These are phyloP conservation scores for Macrophomina phaseolina DNA, from an alignment of 2,329 filamentous ascomycete species.

Conservation along the genomic window DNA sequence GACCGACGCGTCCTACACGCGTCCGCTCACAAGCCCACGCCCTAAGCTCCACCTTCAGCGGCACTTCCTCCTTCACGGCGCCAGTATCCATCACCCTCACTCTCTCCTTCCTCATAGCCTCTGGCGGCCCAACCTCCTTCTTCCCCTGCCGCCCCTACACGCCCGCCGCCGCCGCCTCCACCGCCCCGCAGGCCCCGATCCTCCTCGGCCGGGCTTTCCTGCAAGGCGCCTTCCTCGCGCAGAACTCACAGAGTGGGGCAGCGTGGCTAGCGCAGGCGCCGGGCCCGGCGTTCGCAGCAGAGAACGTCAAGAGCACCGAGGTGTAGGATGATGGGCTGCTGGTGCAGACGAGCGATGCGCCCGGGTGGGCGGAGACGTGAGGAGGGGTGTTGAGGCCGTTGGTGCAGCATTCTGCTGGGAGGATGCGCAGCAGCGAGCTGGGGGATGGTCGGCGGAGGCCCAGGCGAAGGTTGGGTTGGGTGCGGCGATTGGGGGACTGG, in stretches of 20 bases:
- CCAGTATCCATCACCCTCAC: slow-evolving; percentile 52
- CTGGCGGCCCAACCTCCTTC: slow-evolving; percentile 42
- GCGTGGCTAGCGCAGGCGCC: slow-evolving; percentile 14
- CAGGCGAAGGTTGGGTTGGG: neutral
- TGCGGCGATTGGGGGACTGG: neutral
- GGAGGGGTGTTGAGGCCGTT: neutral
- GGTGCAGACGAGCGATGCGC: neutral
- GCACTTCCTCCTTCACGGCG: slow-evolving; percentile 33
- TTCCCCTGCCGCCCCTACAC: slow-evolving; percentile 50
- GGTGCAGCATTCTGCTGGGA: too few relatives aligned
- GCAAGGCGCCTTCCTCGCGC: slow-evolving; percentile 53
- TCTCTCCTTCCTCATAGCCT: slow-evolving; percentile 44
- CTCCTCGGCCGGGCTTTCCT: slow-evolving; percentile 55
- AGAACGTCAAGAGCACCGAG: slow-evolving; percentile 3
- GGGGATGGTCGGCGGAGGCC: neutral
- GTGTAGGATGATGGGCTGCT: neutral
- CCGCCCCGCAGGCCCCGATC: neutral
- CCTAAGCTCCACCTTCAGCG: slow-evolving; percentile 49
- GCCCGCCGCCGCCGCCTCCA: neutral
- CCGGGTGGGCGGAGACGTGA: neutral
- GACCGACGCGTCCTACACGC: slow-evolving; percentile 38
- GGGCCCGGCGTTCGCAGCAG: neutral
- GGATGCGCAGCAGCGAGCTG: too few relatives aligned
- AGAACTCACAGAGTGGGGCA: neutral
- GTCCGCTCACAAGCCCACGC: slow-evolving; percentile 48